These are phyloP conservation scores for Aspergillus sp. DNA, from an alignment of 2,329 filamentous ascomycete genomes.

Conservation along the genomic window DNA sequence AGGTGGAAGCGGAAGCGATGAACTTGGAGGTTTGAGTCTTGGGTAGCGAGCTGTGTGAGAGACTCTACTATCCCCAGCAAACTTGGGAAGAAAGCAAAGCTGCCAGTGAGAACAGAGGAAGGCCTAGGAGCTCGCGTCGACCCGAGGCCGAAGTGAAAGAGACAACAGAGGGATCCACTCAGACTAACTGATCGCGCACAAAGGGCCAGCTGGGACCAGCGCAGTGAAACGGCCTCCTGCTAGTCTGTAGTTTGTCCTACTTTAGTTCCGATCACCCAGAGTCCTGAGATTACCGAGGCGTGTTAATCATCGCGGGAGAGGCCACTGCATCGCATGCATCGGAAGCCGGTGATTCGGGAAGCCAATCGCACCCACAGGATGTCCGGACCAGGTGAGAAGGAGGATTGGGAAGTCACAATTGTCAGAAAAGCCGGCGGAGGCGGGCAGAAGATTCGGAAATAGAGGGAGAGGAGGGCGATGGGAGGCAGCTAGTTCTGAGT, in stretches of 20 bases:
- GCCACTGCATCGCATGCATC: slow-evolving; percentile 25
- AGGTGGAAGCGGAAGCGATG: background rate
- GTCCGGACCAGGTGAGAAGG: background rate
- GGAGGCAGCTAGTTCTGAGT: background rate
- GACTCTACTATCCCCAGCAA: too few relatives aligned
- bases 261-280: background rate
- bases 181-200: background rate
- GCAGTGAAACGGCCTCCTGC: background rate
- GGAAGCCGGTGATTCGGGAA: slow-evolving; percentile 3
- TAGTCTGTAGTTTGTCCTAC: background rate
- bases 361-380: slow-evolving; percentile 12
- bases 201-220: background rate
- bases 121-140: background rate
- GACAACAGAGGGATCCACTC: background rate
- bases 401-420: too few relatives aligned
- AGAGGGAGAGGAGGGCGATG: background rate
- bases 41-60: too few relatives aligned
- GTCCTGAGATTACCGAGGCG: slow-evolving; percentile 5
- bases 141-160: background rate
- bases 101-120: background rate
- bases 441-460: background rate
- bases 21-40: background rate
- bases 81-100: background rate
- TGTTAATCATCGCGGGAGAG: slow-evolving; percentile 18
- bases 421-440: background rate